Percentiles rank a stretch among this genome's conserved stretches.
phyloP scores from a whole-genome alignment of 257 asterid species.

The Fraxinus pennsylvanica region DNA sequence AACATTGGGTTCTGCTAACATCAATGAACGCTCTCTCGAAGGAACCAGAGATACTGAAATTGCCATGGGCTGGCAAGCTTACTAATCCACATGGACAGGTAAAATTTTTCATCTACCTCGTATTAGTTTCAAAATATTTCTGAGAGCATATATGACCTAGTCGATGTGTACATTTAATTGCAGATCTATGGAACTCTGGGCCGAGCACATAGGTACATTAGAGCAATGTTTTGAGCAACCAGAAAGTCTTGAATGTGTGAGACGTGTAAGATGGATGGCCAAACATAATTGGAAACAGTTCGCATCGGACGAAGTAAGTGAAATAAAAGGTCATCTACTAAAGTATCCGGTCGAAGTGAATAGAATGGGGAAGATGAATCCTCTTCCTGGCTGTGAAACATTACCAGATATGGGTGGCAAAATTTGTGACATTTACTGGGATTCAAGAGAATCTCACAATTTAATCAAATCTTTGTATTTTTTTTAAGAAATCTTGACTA shows the following conservation, averaged over 20 bases:
- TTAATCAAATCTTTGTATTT: constrained; percentile 31
- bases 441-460: constrained; percentile 93
- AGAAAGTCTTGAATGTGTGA: constrained; percentile 61
- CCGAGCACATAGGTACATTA: constrained; percentile 69
- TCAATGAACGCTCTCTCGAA: constrained; percentile 88
- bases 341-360: constrained; percentile 89
- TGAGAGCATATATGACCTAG: neutral
- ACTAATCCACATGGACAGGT: constrained; percentile 82
- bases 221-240: constrained; percentile 73
- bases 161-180: constrained; percentile 1
- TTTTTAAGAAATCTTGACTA: neutral
- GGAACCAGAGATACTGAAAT: constrained; percentile 92
- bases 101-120: constrained; percentile 11
- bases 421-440: constrained; percentile 74
- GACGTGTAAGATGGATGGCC: constrained; percentile 65
- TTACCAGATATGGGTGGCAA: constrained; percentile 93
- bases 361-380: constrained; percentile 45
- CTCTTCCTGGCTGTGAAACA: constrained; percentile 34
- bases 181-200: constrained; percentile 85
- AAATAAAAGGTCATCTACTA: constrained; percentile 74
- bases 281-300: constrained; percentile 75
- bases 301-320: constrained; percentile 55
- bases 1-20: constrained; percentile 84
- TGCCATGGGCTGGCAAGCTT: constrained; percentile 70
- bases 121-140: neutral